Percentiles rank a stretch among this genome's conserved stretches.
Conservation (phyloP, 2,329 filamentous ascomycete species). For the Colletotrichum shisoi region DNA sequence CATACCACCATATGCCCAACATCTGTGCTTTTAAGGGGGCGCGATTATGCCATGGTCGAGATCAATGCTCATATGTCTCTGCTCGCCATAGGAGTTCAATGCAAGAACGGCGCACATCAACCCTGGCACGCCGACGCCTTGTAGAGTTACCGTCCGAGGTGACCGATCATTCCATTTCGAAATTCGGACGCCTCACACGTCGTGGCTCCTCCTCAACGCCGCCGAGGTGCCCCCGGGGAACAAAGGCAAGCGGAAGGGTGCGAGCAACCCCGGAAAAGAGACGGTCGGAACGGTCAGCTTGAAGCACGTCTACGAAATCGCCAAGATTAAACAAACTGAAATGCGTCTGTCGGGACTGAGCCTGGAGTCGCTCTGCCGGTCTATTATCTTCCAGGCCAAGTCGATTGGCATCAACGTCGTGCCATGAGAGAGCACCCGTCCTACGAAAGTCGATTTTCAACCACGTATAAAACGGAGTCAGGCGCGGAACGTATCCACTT, state of each 20-base stretch:
- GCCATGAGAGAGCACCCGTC: constrained; percentile 53
- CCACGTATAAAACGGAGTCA: constrained; percentile 26
- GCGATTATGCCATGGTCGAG: constrained; percentile 27
- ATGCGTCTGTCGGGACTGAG: constrained; percentile 74
- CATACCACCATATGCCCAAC: constrained; percentile 36
- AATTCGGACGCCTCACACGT: constrained; percentile 91
- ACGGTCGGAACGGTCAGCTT: constrained; percentile 84
- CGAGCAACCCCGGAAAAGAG: constrained; percentile 76
- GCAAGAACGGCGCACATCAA: constrained; percentile 86
- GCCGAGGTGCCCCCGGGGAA: constrained; percentile 75
- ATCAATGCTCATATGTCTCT: constrained; percentile 36
- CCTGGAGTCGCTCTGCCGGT: constrained; percentile 75
- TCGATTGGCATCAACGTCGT: constrained; percentile 77
- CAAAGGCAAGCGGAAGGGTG: constrained; percentile 81
- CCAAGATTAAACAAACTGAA: constrained; percentile 90
- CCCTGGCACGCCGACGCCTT: constrained; percentile 85
- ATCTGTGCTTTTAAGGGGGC: constrained; percentile 22
- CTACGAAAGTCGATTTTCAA: constrained; percentile 21
- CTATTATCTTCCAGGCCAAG: constrained; percentile 77
- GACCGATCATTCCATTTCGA: constrained; percentile 95
- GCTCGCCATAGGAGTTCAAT: constrained; percentile 82
- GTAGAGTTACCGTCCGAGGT: constrained; percentile 87
- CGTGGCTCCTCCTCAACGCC: constrained; percentile 85
- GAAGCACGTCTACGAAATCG: constrained; percentile 98
- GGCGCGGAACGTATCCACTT: constrained; percentile 31